phyloP scores from a whole-genome alignment of 179 eudicot species.

The Carnegiea gigantea region DNA sequence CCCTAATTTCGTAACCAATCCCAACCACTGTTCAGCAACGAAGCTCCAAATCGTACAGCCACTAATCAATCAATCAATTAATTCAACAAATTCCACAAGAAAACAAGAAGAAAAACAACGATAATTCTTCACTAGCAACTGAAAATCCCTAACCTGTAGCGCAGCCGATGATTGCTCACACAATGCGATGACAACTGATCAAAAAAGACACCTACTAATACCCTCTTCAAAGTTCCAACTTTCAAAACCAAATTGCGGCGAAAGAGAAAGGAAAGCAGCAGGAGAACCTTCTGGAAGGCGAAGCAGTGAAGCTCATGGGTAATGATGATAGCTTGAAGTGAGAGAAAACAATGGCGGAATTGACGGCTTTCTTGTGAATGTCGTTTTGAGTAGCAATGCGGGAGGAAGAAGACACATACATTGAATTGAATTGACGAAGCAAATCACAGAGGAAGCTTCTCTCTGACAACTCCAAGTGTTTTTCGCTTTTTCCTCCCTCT shows the following conservation, averaged over 20 bases:
- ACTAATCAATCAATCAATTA: background rate
- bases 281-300: background rate
- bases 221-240: too few species aligned
- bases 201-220: too few species aligned
- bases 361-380: background rate
- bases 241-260: too few species aligned
- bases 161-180: too few species aligned
- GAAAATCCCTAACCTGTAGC: background rate
- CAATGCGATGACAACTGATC: too few species aligned
- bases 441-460: constrained; percentile 22
- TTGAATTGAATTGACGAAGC: background rate
- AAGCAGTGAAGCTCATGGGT: background rate
- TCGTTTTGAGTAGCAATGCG: background rate
- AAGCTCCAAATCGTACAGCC: too few species aligned
- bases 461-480: constrained; percentile 22
- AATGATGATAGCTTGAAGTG: background rate
- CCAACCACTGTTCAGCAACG: background rate
- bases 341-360: constrained; percentile 8
- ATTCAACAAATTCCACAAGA: background rate
- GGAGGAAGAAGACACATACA: background rate
- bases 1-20: background rate
- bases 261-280: background rate
- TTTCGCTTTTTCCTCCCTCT: constrained; percentile 5
- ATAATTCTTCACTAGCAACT: background rate
- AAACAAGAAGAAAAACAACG: background rate